These are phyloP conservation scores for Excoecaria cochinchinensis DNA, from an alignment of 345 rosid genomes.

Conservation along the genomic window DNA sequence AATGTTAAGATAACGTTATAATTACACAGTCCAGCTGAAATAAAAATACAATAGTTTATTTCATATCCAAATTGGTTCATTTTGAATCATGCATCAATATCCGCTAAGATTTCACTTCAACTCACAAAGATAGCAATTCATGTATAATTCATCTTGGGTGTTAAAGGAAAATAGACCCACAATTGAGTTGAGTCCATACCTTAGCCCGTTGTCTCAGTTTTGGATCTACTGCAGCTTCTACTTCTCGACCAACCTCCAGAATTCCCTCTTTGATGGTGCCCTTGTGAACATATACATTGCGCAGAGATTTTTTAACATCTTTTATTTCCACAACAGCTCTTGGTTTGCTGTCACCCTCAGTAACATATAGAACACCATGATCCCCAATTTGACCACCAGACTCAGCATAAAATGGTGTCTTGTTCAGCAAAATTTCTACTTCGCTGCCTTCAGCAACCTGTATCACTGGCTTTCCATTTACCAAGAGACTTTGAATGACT, in stretches of 20 bases:
- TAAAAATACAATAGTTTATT: not conserved
- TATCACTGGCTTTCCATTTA: conserved; percentile 74
- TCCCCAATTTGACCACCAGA: conserved; percentile 97
- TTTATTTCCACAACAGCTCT: conserved; percentile 72
- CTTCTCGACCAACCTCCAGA: conserved; percentile 86
- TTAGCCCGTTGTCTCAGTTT: conserved; percentile 76
- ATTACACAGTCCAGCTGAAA: not conserved
- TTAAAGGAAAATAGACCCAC: conserved; percentile 12
- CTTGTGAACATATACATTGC: conserved; percentile 75
- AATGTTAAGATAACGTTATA: not conserved
- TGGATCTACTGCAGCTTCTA: conserved; percentile 80
- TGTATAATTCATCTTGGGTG: not conserved
- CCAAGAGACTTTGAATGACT: conserved; percentile 67
- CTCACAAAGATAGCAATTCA: not conserved
- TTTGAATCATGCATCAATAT: not conserved
- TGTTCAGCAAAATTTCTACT: conserved; percentile 78
- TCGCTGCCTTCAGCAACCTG: conserved; percentile 81
- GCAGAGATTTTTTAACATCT: conserved; percentile 78
- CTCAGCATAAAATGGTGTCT: conserved; percentile 94
- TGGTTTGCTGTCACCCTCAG: conserved; percentile 42
- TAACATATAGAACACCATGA: conserved; percentile 65
- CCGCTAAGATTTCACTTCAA: not conserved
- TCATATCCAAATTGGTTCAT: not conserved
- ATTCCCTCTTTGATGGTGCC: conserved; percentile 71
- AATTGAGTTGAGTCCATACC: conserved; percentile 40